These are phyloP conservation scores for Filobasidium floriforme DNA, from an alignment of 768 basidiomycete species.

Conservation along the genomic window DNA sequence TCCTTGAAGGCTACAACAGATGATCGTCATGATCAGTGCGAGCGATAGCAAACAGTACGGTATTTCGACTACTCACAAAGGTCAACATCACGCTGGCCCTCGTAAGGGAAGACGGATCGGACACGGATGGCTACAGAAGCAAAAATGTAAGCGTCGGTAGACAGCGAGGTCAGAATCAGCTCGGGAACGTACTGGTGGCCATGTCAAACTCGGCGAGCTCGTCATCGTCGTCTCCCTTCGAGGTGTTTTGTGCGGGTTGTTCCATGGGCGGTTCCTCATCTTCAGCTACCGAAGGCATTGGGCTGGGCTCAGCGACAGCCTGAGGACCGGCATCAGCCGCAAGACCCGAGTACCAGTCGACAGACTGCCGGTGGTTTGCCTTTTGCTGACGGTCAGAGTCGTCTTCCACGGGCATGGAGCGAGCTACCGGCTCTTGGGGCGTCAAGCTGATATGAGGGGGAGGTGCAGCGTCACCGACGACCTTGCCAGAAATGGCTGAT, in stretches of 20 bases:
- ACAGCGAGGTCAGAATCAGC: background rate
- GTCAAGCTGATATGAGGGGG: slow-evolving; percentile 60
- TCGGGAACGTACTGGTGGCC: slow-evolving; percentile 35
- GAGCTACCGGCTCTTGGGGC: slow-evolving; percentile 39
- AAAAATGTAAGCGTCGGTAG: background rate
- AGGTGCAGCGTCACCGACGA: slow-evolving; percentile 66
- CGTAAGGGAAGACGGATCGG: slow-evolving; percentile 73
- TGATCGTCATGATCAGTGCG: background rate
- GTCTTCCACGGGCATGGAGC: slow-evolving; percentile 47
- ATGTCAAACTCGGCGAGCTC: slow-evolving; percentile 48
- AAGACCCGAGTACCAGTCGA: slow-evolving; percentile 84
- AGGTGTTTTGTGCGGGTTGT: slow-evolving; percentile 36
- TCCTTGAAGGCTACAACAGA: slow-evolving; percentile 60
- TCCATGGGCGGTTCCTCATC: slow-evolving; percentile 16
- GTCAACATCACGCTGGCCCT: slow-evolving; percentile 80
- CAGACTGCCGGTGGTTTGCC: slow-evolving; percentile 59
- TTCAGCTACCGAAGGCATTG: slow-evolving; percentile 26
- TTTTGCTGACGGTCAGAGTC: slow-evolving; percentile 30
- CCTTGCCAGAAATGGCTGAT: slow-evolving; percentile 61
- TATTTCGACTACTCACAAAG: slow-evolving; percentile 59
- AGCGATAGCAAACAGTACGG: too few species aligned
- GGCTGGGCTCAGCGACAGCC: slow-evolving; percentile 17
- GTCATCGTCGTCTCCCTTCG: slow-evolving; percentile 57
- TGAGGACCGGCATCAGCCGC: slow-evolving; percentile 56
- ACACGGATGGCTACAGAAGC: slow-evolving; percentile 58